phyloP scores from a whole-genome alignment of 768 basidiomycete genomes.

The Auricularia sp. region DNA sequence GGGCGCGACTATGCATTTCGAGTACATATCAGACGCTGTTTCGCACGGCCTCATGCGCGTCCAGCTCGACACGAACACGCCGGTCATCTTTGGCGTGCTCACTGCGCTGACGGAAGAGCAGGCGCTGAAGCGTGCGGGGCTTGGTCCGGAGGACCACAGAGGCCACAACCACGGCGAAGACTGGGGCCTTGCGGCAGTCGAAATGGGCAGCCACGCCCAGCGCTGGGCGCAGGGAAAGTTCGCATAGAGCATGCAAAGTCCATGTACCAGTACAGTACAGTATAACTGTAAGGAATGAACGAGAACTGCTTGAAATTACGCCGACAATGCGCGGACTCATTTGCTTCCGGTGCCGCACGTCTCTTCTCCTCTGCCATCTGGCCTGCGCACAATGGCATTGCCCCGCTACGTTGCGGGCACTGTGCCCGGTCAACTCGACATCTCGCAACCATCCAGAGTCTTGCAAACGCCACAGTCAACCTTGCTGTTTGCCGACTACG shows the following conservation, averaged over 20 bases:
- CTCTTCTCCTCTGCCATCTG: too few species aligned
- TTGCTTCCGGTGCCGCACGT: too few species aligned
- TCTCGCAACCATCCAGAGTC: conserved; percentile 49
- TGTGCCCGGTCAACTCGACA: conserved; percentile 57
- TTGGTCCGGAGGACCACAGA: conserved; percentile 56
- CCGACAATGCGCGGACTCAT: too few species aligned
- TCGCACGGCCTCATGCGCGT: conserved; percentile 91
- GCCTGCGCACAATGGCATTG: too few species aligned
- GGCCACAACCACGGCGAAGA: conserved; percentile 98
- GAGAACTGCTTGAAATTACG: too few species aligned
- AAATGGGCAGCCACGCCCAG: conserved; percentile 66
- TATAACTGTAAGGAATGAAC: too few species aligned
- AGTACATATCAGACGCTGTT: conserved; percentile 94
- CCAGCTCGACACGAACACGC: conserved; percentile 86
- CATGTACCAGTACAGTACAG: too few species aligned
- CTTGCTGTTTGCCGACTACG: conserved; percentile 66
- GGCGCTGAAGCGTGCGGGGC: conserved; percentile 87
- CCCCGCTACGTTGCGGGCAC: conserved; percentile 24
- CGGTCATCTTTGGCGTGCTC: conserved; percentile 93
- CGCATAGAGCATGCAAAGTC: conserved; percentile 7
- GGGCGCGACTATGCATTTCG: conserved; percentile 97
- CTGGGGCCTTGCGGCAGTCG: conserved; percentile 94
- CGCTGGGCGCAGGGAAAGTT: conserved; percentile 69
- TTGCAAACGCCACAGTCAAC: conserved; percentile 47
- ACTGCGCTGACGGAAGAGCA: conserved; percentile 90